phyloP scores from a whole-genome alignment of 2,329 filamentous ascomycete genomes.

The Albophoma yamanashiensis region DNA sequence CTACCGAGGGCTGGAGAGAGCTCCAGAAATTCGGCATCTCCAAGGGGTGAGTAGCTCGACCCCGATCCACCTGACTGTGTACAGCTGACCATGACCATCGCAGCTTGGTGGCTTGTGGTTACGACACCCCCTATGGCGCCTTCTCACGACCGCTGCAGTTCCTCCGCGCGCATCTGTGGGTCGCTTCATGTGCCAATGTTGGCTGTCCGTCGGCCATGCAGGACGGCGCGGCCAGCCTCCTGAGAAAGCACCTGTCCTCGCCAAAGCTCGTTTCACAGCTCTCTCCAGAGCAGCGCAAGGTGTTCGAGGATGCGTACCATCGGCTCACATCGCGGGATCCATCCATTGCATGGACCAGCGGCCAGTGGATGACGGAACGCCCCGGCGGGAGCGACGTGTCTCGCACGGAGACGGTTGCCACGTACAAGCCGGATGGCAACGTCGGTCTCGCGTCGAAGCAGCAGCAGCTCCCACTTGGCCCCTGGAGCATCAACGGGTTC shows the following conservation, averaged over 20 bases:
- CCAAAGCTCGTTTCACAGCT: conserved; percentile 15
- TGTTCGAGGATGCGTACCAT: conserved; percentile 41
- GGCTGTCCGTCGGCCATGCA: conserved; percentile 59
- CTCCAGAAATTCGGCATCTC: conserved; percentile 48
- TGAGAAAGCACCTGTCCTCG: conserved; percentile 31
- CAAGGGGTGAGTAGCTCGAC: conserved; percentile 29
- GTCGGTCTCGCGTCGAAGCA: conserved; percentile 8
- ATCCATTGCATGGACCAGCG: conserved; percentile 52
- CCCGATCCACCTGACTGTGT: not conserved
- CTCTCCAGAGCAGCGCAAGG: conserved; percentile 19
- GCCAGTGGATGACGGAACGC: conserved; percentile 71
- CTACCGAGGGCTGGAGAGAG: conserved; percentile 54
- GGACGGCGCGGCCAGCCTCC: conserved; percentile 46
- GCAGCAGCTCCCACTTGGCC: conserved; percentile 31
- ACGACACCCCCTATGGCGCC: conserved; percentile 38
- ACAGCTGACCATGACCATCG: not conserved
- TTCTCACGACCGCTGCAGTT: conserved; percentile 51
- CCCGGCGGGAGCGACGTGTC: conserved; percentile 60
- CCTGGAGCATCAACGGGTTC: conserved; percentile 53
- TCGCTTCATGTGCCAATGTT: conserved; percentile 46
- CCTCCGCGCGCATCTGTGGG: conserved; percentile 46
- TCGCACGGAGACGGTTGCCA: conserved; percentile 53
- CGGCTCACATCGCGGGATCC: conserved; percentile 42
- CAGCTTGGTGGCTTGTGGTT: conserved; percentile 47
- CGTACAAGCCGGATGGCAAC: conserved; percentile 8